Conservation (phyloP, 305 asterid genomes). For the Solanum aculeatissimum region DNA sequence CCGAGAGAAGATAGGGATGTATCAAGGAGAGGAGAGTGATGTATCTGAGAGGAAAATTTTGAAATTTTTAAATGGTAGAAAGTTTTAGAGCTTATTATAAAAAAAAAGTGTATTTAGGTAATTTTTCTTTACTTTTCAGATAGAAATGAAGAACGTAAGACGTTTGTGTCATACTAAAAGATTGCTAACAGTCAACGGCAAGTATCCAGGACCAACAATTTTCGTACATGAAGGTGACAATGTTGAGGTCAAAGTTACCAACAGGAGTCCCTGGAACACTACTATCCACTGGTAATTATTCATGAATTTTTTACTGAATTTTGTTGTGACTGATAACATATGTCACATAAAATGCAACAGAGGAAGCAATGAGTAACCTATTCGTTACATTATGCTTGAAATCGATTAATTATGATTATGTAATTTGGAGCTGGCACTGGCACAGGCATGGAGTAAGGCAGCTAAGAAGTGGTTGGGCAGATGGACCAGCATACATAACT, state of each 20-base stretch:
- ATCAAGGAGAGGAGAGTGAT: too few species aligned
- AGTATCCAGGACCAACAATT: conserved; percentile 69
- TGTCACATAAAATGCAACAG: background rate
- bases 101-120: too few species aligned
- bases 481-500: conserved; percentile 70
- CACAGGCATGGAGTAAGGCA: conserved; percentile 72
- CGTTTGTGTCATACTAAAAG: conserved; percentile 46
- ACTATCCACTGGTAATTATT: conserved; percentile 60
- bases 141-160: conserved; percentile 47
- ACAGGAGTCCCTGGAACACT: conserved; percentile 42
- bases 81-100: too few species aligned
- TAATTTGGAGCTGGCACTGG: background rate
- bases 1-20: too few species aligned
- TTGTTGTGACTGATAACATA: background rate
- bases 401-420: background rate
- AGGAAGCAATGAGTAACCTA: background rate
- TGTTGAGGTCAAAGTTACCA: conserved; percentile 46
- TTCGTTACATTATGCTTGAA: background rate
- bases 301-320: background rate
- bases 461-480: conserved; percentile 68
- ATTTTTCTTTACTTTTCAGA: conserved; percentile 14
- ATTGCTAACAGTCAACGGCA: conserved; percentile 47
- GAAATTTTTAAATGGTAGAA: too few species aligned
- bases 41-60: too few species aligned
- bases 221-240: conserved; percentile 66